These are phyloP conservation scores for Saccharomycopsis amapae DNA, from an alignment of 805 yeast species.

Conservation along the genomic window DNA sequence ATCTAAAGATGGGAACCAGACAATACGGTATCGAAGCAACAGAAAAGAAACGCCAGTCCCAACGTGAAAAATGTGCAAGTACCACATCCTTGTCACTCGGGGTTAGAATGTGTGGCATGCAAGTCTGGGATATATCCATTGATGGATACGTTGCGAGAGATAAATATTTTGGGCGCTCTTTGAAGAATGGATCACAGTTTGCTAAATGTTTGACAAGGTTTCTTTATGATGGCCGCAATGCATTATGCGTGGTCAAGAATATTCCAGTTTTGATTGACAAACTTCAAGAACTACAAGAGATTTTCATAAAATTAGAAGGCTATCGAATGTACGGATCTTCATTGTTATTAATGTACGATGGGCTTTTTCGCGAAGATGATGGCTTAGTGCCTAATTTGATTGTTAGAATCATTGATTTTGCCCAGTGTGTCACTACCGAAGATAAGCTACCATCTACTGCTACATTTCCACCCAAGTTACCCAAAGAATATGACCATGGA, in stretches of 20 bases:
- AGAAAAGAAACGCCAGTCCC: slow-evolving; percentile 64
- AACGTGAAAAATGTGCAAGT: slow-evolving; percentile 66
- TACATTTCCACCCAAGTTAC: slow-evolving; percentile 67
- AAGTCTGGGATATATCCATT: slow-evolving; percentile 54
- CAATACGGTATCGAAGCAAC: slow-evolving; percentile 96
- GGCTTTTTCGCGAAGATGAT: slow-evolving; percentile 29
- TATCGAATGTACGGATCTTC: slow-evolving; percentile 92
- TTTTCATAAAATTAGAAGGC: slow-evolving; percentile 52
- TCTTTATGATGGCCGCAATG: slow-evolving; percentile 64
- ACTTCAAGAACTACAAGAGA: slow-evolving; percentile 48
- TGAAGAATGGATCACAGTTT: slow-evolving; percentile 68
- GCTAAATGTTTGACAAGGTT: slow-evolving; percentile 67
- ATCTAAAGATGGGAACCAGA: slow-evolving; percentile 95
- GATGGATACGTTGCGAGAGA: slow-evolving; percentile 60
- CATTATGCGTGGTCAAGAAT: slow-evolving; percentile 53
- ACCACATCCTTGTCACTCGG: slow-evolving; percentile 84
- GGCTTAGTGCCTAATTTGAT: slow-evolving; percentile 19
- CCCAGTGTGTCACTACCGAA: slow-evolving; percentile 77
- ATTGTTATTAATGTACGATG: slow-evolving; percentile 83
- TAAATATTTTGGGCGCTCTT: slow-evolving; percentile 84
- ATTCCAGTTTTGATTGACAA: slow-evolving; percentile 60
- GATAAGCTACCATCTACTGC: slow-evolving; percentile 29
- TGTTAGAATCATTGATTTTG: slow-evolving; percentile 90
- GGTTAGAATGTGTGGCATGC: slow-evolving; percentile 92
- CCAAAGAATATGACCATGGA: slow-evolving; percentile 65